A percentile compares a stretch with the other conserved stretches of the same genome.
Conservation (phyloP, 441 rosid genomes). For the Populus hybrid region DNA sequence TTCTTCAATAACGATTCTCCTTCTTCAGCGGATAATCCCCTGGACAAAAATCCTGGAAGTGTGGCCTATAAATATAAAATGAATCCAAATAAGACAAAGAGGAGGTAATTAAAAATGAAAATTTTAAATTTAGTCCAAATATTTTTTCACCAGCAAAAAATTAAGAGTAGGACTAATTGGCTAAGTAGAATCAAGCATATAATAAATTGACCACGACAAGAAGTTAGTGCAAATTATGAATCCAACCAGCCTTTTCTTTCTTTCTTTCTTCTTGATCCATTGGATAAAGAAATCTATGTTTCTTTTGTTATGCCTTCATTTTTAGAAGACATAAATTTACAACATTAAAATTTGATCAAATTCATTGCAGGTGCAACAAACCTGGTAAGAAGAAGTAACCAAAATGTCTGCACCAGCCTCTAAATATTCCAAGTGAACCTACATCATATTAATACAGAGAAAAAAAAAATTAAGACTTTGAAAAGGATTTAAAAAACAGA, state of each 20-base stretch:
- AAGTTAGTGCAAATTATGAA: not conserved
- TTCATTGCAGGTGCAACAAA: constrained; percentile 22
- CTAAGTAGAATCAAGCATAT: not conserved
- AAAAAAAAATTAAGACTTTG: not conserved
- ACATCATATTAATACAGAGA: not conserved
- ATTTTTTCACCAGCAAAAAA: not conserved
- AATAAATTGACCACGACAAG: not conserved
- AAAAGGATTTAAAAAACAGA: not conserved
- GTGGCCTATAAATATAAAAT: constrained; percentile 51
- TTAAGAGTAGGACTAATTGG: not conserved
- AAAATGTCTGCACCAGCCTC: constrained; percentile 93
- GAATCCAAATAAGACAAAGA: not conserved
- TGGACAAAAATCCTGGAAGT: constrained; percentile 74
- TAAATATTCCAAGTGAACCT: constrained; percentile 88
- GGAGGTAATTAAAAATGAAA: not conserved
- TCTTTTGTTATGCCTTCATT: not conserved
- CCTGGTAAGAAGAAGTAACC: constrained; percentile 93
- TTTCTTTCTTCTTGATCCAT: not conserved
- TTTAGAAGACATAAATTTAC: not conserved
- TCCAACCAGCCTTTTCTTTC: not conserved
- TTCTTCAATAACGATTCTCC: constrained; percentile 56
- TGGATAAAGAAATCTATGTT: not conserved
- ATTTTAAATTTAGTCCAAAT: not conserved
- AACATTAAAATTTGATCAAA: constrained; percentile 2
- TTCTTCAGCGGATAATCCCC: constrained; percentile 68